phyloP scores from a whole-genome alignment of 2,329 filamentous ascomycete genomes.

The Claviceps cyperi region DNA sequence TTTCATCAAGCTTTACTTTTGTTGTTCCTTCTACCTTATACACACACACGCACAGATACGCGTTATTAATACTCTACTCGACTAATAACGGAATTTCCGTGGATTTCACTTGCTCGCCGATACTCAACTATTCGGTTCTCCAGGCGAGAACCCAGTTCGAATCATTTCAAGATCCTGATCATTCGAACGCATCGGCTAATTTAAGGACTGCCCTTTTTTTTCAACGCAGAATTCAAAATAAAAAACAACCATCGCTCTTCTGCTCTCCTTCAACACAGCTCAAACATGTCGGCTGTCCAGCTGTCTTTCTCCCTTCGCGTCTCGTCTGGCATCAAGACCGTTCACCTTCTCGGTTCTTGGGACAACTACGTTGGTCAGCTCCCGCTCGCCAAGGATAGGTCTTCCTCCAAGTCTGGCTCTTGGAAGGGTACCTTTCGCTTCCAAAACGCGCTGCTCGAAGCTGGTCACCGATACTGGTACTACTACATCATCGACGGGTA shows the following conservation, averaged over 20 bases:
- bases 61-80: slow-evolving; percentile 17
- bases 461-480: slow-evolving; percentile 97
- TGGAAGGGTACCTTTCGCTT: slow-evolving; percentile 98
- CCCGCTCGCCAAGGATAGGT: slow-evolving; percentile 79
- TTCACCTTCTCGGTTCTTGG: slow-evolving; percentile 95
- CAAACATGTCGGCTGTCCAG: slow-evolving; percentile 77
- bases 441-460: slow-evolving; percentile 70
- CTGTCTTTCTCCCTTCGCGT: slow-evolving; percentile 93
- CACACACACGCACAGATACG: neutral
- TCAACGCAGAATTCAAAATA: too few species aligned
- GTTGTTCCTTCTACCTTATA: neutral
- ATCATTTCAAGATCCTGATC: slow-evolving; percentile 18
- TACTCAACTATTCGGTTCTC: slow-evolving; percentile 10
- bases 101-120: slow-evolving; percentile 43
- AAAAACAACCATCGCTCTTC: too few species aligned
- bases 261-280: slow-evolving; percentile 2
- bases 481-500: slow-evolving; percentile 99
- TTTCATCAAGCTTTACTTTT: slow-evolving; percentile 10
- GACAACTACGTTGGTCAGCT: slow-evolving; percentile 93
- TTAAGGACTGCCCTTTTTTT: neutral
- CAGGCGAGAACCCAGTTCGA: slow-evolving; percentile 4
- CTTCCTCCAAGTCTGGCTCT: slow-evolving; percentile 69
- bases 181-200: slow-evolving; percentile 7
- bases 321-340: slow-evolving; percentile 94
- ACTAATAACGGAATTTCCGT: slow-evolving; percentile 32